A percentile compares a stretch with the other conserved stretches of the same genome.
phyloP scores from a whole-genome alignment of 139 green algal species.

The Edaphochlamys debaryana region DNA sequence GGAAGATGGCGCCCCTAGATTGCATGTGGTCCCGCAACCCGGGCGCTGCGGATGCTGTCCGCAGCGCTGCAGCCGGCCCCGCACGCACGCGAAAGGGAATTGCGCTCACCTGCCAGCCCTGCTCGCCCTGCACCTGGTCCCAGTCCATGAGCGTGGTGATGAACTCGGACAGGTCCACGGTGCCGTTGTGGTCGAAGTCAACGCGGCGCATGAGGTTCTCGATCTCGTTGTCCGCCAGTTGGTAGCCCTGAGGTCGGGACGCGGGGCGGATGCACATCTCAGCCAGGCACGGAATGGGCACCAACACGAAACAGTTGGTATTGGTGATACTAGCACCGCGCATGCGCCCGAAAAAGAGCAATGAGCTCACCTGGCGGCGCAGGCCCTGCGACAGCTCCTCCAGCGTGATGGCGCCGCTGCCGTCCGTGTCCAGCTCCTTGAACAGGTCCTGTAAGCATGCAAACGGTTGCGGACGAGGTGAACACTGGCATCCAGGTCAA shows the following conservation, averaged over 20 bases:
- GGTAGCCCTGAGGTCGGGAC: slow-evolving; percentile 68
- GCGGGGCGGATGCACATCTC: not conserved
- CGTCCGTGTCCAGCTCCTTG: slow-evolving; percentile 76
- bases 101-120: slow-evolving; percentile 53
- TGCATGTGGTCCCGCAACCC: too few species aligned
- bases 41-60: too few species aligned
- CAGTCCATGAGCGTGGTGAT: slow-evolving; percentile 88
- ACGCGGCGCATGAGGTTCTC: slow-evolving; percentile 76
- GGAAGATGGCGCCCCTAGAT: too few species aligned
- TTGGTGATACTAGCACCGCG: too few species aligned
- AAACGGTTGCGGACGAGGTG: not conserved
- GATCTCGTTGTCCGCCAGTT: slow-evolving; percentile 77
- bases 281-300: not conserved
- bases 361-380: slow-evolving; percentile 46
- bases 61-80: too few species aligned
- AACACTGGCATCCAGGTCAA: too few species aligned
- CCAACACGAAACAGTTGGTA: not conserved
- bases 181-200: slow-evolving; percentile 78
- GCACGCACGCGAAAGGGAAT: too few species aligned
- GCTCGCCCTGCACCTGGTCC: slow-evolving; percentile 65
- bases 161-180: slow-evolving; percentile 84
- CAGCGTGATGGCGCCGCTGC: slow-evolving; percentile 73
- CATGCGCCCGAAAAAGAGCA: too few species aligned
- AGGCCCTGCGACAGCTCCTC: slow-evolving; percentile 81
- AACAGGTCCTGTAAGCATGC: slow-evolving; percentile 70